Conservation (phyloP, 2,329 filamentous ascomycete species). For the Scytalidium sp. region DNA sequence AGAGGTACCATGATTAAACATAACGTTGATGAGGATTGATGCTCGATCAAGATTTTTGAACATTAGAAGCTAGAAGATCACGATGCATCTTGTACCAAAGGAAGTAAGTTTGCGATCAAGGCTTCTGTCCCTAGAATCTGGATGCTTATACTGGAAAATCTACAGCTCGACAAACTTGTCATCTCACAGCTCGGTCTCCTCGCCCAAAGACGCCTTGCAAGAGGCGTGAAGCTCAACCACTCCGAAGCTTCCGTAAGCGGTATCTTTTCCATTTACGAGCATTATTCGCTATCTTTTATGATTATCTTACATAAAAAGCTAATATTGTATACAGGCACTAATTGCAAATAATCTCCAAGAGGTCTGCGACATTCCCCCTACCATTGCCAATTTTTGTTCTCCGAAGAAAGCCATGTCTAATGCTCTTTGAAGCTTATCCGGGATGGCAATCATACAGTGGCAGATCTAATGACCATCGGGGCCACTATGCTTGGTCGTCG, state of each 20-base stretch:
- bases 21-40: not conserved
- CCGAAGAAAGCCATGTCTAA: constrained; percentile 3
- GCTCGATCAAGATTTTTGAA: not conserved
- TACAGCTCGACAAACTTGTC: constrained; percentile 89
- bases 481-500: constrained; percentile 90
- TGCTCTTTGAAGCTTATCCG: constrained; percentile 66
- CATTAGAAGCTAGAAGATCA: constrained; percentile 3
- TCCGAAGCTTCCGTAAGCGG: constrained; percentile 72
- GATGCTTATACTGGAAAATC: constrained; percentile 3
- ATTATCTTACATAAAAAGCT: constrained; percentile 7
- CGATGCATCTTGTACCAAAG: constrained; percentile 47
- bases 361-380: constrained; percentile 25
- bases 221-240: constrained; percentile 87
- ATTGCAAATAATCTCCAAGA: constrained; percentile 91
- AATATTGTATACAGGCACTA: constrained; percentile 53
- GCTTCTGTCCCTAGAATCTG: constrained; percentile 4
- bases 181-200: constrained; percentile 86
- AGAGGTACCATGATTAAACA: not conserved
- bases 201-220: constrained; percentile 82
- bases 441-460: constrained; percentile 89
- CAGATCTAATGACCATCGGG: constrained; percentile 89
- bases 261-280: too few relatives aligned
- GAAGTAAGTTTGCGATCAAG: constrained; percentile 35
- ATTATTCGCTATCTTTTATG: too few relatives aligned
- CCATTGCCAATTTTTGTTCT: not conserved